Percentiles rank a stretch among this genome's conserved stretches.
Evolutionary conservation across 192 early-diverging fungal genomes (phyloP).

Genomic region (Thamnidium elegans): DNA sequence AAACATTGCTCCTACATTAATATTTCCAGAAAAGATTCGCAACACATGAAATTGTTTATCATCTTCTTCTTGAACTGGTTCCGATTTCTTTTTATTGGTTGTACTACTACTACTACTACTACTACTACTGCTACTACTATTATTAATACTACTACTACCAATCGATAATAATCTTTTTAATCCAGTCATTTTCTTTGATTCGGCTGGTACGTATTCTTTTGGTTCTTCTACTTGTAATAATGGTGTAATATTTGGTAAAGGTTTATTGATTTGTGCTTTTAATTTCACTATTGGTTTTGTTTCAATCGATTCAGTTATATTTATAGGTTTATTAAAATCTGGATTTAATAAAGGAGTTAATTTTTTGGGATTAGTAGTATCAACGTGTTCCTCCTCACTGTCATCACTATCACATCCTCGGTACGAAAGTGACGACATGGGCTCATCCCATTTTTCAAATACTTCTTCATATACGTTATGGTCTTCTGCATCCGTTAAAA

Average conservation of each 20-base stretch:
- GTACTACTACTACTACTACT: neutral
- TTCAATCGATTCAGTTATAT: neutral
- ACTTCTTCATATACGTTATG: conserved; percentile 43
- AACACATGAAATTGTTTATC: conserved; percentile 44
- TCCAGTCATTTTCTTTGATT: conserved; percentile 15
- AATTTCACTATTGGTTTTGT: neutral
- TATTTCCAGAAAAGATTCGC: conserved; percentile 56
- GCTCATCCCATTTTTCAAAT: conserved; percentile 45
- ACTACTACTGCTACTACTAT: neutral
- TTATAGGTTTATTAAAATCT: neutral
- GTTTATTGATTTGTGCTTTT: conserved; percentile 1
- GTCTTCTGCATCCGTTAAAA: conserved; percentile 25
- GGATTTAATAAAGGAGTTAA: neutral
- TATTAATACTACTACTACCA: conserved; percentile 10
- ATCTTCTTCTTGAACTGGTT: neutral
- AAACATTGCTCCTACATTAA: conserved; percentile 51
- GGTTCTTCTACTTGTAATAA: neutral
- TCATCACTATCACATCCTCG: conserved; percentile 43
- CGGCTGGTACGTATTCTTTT: neutral
- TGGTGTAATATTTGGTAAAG: neutral
- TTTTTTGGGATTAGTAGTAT: neutral
- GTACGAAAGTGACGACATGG: conserved; percentile 43
- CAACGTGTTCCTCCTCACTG: conserved; percentile 29
- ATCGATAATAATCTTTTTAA: conserved; percentile 20
- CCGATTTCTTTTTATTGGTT: neutral